Percentiles rank a stretch among this genome's conserved stretches.
Evolutionary conservation across 73 alveolate genomes (phyloP).

Genomic region (Paramecium sonneborni): DNA sequence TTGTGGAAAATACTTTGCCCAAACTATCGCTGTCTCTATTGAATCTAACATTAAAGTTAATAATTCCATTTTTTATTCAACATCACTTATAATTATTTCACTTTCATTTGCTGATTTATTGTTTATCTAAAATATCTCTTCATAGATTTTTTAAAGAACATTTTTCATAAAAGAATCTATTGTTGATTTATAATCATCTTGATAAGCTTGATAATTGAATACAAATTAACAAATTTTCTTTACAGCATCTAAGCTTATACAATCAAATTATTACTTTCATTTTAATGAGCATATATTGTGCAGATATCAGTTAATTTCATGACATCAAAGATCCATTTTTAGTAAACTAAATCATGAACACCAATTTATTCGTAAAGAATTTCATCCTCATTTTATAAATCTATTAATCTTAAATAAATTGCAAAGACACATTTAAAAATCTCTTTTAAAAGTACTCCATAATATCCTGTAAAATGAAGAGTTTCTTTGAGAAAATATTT

Average conservation of each 20-base stretch:
- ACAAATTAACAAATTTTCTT: constrained; percentile 4
- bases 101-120: constrained; percentile 27
- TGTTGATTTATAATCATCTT: constrained; percentile 19
- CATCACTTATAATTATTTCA: neutral
- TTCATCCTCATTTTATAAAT: neutral
- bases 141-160: neutral
- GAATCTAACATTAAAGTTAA: constrained; percentile 14
- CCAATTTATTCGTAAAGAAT: neutral
- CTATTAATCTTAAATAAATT: neutral
- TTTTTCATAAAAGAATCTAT: neutral
- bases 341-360: neutral
- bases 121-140: neutral
- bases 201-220: neutral
- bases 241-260: neutral
- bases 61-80: neutral
- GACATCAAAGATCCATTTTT: constrained; percentile 40
- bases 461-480: neutral
- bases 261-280: neutral
- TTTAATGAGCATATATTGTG: neutral
- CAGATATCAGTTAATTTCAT: constrained; percentile 50
- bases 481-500: constrained; percentile 11
- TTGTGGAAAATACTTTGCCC: constrained; percentile 35
- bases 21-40: neutral
- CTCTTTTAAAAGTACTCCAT: neutral
- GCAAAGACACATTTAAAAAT: neutral